A percentile compares a stretch with the other conserved stretches of the same genome.
Evolutionary conservation across 176 grass and related monocot genomes (phyloP).

Genomic region (Canna indica): DNA sequence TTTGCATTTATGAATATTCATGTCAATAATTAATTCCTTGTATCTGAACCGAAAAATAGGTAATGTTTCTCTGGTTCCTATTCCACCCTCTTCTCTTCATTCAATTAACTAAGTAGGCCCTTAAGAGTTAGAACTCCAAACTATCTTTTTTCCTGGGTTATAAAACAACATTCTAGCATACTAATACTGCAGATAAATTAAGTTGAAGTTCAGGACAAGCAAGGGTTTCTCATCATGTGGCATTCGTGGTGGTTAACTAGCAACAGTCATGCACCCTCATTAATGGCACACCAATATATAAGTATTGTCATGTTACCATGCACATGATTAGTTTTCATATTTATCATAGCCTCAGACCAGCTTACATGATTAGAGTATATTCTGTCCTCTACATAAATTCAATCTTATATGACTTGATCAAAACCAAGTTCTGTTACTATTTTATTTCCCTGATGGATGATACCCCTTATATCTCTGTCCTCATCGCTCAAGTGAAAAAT

Average conservation of each 20-base stretch:
- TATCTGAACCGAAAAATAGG: too few species aligned
- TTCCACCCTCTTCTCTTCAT: too few species aligned
- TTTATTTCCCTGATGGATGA: too few species aligned
- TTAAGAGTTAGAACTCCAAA: background rate
- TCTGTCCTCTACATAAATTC: too few species aligned
- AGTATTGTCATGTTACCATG: background rate
- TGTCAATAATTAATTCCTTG: too few species aligned
- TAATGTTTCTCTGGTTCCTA: too few species aligned
- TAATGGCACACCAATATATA: background rate
- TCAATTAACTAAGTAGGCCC: too few species aligned
- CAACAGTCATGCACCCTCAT: background rate
- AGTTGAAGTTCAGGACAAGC: background rate
- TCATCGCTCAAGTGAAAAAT: too few species aligned
- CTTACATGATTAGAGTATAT: background rate
- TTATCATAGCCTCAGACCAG: background rate
- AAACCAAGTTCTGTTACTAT: too few species aligned
- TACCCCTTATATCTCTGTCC: too few species aligned
- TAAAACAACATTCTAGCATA: background rate
- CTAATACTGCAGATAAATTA: background rate
- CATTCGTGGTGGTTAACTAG: background rate
- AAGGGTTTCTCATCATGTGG: background rate
- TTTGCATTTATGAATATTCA: too few species aligned
- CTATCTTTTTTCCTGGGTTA: background rate
- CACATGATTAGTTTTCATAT: background rate
- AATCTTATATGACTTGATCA: too few species aligned